Percentiles rank a stretch among this genome's conserved stretches.
These are phyloP conservation scores for Rhodotorula sp. DNA, from an alignment of 1,284 basidiomycete species.

Conservation along the genomic window DNA sequence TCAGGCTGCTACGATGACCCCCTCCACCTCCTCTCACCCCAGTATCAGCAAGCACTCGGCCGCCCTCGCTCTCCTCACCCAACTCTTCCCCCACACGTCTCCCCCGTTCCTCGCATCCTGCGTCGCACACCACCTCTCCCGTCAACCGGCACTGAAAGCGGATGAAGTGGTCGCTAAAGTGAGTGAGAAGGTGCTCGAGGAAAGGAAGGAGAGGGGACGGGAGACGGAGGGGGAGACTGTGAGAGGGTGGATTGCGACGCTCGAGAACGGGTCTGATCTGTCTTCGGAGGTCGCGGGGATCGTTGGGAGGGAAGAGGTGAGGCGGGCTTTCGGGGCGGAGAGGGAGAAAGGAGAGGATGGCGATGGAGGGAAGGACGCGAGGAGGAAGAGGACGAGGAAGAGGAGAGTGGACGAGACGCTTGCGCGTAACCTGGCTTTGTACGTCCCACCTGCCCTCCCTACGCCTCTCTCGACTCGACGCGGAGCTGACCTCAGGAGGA, in stretches of 20 bases:
- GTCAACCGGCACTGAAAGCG: background rate
- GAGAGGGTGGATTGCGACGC: background rate
- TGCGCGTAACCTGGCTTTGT: slow-evolving; percentile 23
- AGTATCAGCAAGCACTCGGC: slow-evolving; percentile 32
- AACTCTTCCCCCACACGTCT: background rate
- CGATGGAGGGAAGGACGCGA: background rate
- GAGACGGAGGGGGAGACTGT: background rate
- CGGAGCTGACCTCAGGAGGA: background rate
- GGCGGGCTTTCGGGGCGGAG: background rate
- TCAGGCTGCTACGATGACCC: too few species aligned
- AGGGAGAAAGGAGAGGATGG: background rate
- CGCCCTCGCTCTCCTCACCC: background rate
- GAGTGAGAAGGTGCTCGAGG: too few species aligned
- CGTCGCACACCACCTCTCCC: slow-evolving; percentile 4
- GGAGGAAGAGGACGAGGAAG: background rate
- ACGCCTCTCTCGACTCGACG: too few species aligned
- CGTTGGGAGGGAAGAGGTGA: background rate
- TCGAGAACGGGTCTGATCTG: too few species aligned
- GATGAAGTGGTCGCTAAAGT: background rate
- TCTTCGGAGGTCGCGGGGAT: too few species aligned
- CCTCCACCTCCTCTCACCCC: background rate
- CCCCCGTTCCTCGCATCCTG: slow-evolving; percentile 46
- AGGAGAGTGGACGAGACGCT: slow-evolving; percentile 9
- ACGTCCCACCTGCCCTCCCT: background rate
- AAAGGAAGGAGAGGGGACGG: too few species aligned